Percentiles rank a stretch among this genome's conserved stretches.
phyloP scores from a whole-genome alignment of 2,329 filamentous ascomycete genomes.

The Aureobasidium sp. region DNA sequence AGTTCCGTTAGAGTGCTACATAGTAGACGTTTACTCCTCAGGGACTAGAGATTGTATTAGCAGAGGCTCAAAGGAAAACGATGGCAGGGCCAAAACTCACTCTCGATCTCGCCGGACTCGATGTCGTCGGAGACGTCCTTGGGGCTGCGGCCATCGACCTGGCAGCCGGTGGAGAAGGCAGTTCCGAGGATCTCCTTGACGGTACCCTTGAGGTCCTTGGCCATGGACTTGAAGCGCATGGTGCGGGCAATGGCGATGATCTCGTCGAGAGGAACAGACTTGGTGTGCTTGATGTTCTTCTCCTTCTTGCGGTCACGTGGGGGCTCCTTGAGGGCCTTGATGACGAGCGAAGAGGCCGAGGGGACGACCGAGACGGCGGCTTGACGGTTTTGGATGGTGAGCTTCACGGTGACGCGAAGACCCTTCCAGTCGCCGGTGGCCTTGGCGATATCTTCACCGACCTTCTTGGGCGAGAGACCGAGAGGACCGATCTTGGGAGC shows the following conservation, averaged over 20 bases:
- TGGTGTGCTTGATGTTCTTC: constrained; percentile 99
- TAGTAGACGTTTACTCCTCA: constrained; percentile 62
- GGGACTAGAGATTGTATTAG: constrained; percentile 57
- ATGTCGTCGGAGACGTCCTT: constrained; percentile 87
- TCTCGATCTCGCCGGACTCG: constrained; percentile 89
- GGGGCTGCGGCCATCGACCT: constrained; percentile 93
- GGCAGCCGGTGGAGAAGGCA: constrained; percentile 92
- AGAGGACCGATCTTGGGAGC: constrained; percentile 99
- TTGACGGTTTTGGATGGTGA: constrained; percentile 99
- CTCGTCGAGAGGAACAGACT: constrained; percentile 90
- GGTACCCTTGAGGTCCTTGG: constrained; percentile 84
- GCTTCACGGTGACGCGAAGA: constrained; percentile 93
- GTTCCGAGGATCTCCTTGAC: constrained; percentile 97
- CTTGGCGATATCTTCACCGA: constrained; percentile 99
- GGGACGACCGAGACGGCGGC: constrained; percentile 95
- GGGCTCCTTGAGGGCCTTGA: constrained; percentile 98
- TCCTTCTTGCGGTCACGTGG: constrained; percentile 99
- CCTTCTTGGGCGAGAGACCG: constrained; percentile 98
- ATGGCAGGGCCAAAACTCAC: constrained; percentile 45
- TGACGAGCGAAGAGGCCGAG: constrained; percentile 93
- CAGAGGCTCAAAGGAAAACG: not conserved
- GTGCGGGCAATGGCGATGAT: constrained; percentile 91
- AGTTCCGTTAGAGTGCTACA: constrained; percentile 11
- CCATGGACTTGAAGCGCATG: constrained; percentile 93
- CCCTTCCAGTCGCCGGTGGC: constrained; percentile 99